Percentiles rank a stretch among this genome's conserved stretches.
phyloP scores from a whole-genome alignment of 106 monocot genomes.

The Xerophyta viscosa region DNA sequence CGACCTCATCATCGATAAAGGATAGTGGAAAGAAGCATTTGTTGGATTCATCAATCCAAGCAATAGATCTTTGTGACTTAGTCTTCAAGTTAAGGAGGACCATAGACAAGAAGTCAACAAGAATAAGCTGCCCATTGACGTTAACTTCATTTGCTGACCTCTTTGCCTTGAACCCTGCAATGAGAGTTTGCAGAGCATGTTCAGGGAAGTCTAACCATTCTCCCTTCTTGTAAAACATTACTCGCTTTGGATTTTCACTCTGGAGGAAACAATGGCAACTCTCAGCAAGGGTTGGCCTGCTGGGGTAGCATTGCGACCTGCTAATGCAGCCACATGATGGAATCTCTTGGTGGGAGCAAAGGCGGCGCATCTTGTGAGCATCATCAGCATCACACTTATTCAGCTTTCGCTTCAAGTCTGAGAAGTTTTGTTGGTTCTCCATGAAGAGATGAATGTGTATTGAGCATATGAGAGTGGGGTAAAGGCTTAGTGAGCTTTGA shows the following conservation, averaged over 20 bases:
- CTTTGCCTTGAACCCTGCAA: constrained; percentile 29
- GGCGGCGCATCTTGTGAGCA: constrained; percentile 13
- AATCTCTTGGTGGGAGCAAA: not conserved
- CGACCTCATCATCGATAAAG: constrained; percentile 20
- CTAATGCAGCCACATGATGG: not conserved
- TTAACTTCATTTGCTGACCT: constrained; percentile 14
- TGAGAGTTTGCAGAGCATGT: constrained; percentile 7
- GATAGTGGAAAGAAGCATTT: constrained; percentile 46
- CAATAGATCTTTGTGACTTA: constrained; percentile 19
- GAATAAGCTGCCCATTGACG: constrained; percentile 4
- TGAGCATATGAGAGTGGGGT: no score
- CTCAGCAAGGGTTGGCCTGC: constrained; percentile 5
- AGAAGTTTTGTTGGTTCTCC: not conserved
- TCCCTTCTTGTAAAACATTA: constrained; percentile 31
- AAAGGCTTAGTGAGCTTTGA: no score
- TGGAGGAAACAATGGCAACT: constrained; percentile 30
- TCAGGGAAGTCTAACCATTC: constrained; percentile 37
- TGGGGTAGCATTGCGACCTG: constrained; percentile 13
- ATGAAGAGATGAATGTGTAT: not conserved
- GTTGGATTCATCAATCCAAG: constrained; percentile 47
- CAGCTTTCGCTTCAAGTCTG: constrained; percentile 30
- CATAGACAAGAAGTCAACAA: constrained; percentile 61
- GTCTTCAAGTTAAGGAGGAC: constrained; percentile 29
- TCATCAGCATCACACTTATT: constrained; percentile 1
- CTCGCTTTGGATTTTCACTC: constrained; percentile 22